phyloP scores from a whole-genome alignment of 75 land plant genomes.

The Ceratopteris richardii region DNA sequence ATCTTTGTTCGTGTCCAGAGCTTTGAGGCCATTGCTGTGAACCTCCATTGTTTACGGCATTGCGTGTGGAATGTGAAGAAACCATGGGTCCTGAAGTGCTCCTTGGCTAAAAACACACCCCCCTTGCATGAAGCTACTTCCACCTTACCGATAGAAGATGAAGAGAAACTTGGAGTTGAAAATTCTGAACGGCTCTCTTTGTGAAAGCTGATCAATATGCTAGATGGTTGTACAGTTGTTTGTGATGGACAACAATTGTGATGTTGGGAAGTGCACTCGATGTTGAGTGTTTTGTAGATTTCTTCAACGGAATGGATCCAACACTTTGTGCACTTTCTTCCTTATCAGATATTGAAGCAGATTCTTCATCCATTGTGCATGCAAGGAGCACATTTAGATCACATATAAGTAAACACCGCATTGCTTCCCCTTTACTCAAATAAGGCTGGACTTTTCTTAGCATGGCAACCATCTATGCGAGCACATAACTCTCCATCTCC shows the following conservation, averaged over 20 bases:
- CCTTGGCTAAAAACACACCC: too few species aligned
- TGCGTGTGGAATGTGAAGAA: too few species aligned
- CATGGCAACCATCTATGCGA: constrained; percentile 56
- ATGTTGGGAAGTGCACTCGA: neutral
- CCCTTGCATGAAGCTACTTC: neutral
- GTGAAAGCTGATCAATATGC: neutral
- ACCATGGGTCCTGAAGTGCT: too few species aligned
- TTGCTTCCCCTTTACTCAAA: constrained; percentile 65
- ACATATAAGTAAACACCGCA: constrained; percentile 69
- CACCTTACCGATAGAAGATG: neutral
- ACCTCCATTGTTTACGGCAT: too few species aligned
- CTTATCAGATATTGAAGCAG: constrained; percentile 8
- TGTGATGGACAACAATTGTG: neutral
- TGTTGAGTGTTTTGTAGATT: neutral
- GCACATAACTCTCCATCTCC: constrained; percentile 44
- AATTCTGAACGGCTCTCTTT: neutral
- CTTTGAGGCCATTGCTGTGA: too few species aligned
- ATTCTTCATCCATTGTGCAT: constrained; percentile 51
- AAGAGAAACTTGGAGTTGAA: constrained; percentile 5
- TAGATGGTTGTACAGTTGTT: neutral
- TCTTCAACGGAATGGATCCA: neutral
- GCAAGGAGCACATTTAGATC: constrained; percentile 69
- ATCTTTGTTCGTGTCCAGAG: too few species aligned
- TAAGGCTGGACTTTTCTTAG: constrained; percentile 50
- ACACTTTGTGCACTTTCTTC: neutral